Evolutionary conservation across 1,284 basidiomycete species (phyloP).

Genomic region (Meira nashicola): DNA sequence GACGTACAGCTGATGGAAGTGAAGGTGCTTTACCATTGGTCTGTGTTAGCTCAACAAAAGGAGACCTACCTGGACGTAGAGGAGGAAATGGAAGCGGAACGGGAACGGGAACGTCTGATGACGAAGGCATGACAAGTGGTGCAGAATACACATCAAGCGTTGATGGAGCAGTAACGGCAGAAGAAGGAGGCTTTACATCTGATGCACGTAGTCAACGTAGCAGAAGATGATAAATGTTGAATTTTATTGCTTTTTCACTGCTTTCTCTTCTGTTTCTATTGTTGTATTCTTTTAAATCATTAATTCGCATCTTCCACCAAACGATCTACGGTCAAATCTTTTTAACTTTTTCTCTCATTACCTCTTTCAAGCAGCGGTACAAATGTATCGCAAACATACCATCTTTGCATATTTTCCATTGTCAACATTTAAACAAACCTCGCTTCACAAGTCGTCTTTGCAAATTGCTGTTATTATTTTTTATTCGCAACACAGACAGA

Average conservation of each 20-base stretch:
- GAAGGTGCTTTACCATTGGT: constrained; percentile 46
- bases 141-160: constrained; percentile 33
- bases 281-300: neutral
- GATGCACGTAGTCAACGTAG: constrained; percentile 13
- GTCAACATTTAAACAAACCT: too few relatives aligned
- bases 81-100: constrained; percentile 23
- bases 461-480: too few relatives aligned
- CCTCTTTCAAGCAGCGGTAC: too few relatives aligned
- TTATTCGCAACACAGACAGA: too few relatives aligned
- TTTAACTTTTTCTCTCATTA: too few relatives aligned
- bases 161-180: constrained; percentile 38
- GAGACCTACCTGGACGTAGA: constrained; percentile 14
- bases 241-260: neutral
- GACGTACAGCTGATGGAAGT: constrained; percentile 24
- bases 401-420: too few relatives aligned
- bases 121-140: constrained; percentile 30
- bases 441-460: too few relatives aligned
- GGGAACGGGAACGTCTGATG: constrained; percentile 25
- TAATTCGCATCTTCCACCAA: too few relatives aligned
- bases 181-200: constrained; percentile 28
- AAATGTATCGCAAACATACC: too few relatives aligned
- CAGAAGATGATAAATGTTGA: neutral
- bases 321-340: too few relatives aligned
- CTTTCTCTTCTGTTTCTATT: neutral
- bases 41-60: constrained; percentile 40